A percentile compares a stretch with the other conserved stretches of the same genome.
Evolutionary conservation across 257 asterid species (phyloP).

Genomic region (Ophiorrhiza pumila): DNA sequence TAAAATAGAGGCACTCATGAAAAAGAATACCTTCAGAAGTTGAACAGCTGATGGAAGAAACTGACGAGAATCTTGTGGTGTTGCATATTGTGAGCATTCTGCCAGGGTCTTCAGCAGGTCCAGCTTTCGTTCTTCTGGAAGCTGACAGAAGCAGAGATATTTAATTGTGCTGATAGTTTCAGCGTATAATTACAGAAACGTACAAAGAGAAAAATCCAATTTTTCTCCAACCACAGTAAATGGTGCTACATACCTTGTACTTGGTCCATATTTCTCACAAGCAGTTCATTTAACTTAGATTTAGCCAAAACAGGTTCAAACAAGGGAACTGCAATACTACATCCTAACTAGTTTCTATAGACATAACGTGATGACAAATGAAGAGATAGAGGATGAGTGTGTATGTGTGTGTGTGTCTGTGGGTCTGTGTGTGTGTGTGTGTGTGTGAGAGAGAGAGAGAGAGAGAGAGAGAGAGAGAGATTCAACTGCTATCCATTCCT

Average conservation of each 20-base stretch:
- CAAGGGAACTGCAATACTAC: background rate
- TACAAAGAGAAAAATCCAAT: background rate
- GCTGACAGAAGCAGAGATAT: conserved; percentile 42
- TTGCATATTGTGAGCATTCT: conserved; percentile 78
- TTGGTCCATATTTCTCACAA: background rate
- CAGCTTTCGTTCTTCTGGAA: conserved; percentile 69
- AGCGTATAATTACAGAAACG: background rate
- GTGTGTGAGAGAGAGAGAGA: background rate
- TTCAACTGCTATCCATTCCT: conserved; percentile 1
- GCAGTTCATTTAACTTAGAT: background rate
- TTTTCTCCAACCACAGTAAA: background rate
- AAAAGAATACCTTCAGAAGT: conserved; percentile 66
- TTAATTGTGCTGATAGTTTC: background rate
- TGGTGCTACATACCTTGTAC: background rate
- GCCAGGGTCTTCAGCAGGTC: conserved; percentile 87
- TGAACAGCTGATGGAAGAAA: conserved; percentile 84
- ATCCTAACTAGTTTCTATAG: background rate
- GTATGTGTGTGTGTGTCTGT: too few relatives aligned
- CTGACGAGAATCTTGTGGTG: conserved; percentile 81
- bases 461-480: background rate
- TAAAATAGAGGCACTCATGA: background rate
- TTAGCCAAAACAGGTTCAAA: background rate
- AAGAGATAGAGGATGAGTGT: too few relatives aligned
- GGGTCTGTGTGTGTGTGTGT: too few relatives aligned
- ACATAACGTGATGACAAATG: background rate